Base-by-base conservation (phyloP, 2,329 filamentous ascomycete genomes). In the Penicillium digitatum region DNA sequence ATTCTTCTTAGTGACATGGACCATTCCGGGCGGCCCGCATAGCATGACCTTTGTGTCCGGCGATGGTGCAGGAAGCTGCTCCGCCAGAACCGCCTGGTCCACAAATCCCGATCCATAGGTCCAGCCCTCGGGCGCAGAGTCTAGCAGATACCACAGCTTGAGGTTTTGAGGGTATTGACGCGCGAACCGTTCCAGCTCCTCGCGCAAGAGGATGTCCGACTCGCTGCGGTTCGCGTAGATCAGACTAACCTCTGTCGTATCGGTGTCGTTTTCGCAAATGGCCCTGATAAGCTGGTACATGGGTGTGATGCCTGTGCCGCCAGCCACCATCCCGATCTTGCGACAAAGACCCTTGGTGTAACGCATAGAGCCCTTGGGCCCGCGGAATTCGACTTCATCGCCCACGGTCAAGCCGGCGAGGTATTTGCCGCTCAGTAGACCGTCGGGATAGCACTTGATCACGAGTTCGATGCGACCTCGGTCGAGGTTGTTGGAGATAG, bases 221-320 rank as follows among this genome's bases (percentile, higher is more conserved):
- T 85, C 82, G 0, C 75, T 76, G 1, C 79, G 74, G 68, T 85
- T 87, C 29, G 82, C 84, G 56, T 85, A 86, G 29, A 87, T 68
- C 5, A 87, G 71, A 42, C 74, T 80, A 39, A 86, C 68, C 58
- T 81, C 69, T 0, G 85, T 87, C 1, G 73, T 75, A 57, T 87
- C 85, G 7, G 69, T 71, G n/a, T 79, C 73, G 51, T 86, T 80
- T 63, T 86, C 83, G 62, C 82, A 84, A 53, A 87, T 84, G 40
- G 82, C 82, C 4, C 83, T 79, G 63, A 87, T 85, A 7, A 87
- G 69, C 64, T 87, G 83, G 66, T 78, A 83, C 79, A 84, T 82
- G 3, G 82, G 81, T 1, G 82, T 74, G 37, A 69, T 73, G 0
- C 70, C 71, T n/a, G 72, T 74, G 5, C 72, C 72, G 26, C 73